Conservation (phyloP, 306 rosid genomes). For the Prunus mume region DNA sequence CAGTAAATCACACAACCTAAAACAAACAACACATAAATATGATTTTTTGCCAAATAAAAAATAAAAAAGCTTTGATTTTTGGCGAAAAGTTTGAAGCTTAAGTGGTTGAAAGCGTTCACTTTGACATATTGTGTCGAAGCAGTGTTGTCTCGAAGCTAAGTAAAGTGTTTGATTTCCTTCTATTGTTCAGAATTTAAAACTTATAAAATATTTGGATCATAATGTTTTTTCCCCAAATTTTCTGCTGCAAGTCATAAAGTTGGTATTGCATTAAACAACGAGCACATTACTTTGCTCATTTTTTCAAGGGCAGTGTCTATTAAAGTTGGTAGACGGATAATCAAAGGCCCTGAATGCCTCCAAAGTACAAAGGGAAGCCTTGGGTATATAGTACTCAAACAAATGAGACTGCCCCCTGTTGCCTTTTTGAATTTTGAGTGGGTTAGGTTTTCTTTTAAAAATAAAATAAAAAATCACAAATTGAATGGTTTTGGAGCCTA, state of each 20-base stretch:
- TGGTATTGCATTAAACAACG: not conserved
- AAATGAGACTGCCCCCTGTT: conserved; percentile 9
- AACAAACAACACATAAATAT: not conserved
- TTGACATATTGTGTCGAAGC: fast-evolving
- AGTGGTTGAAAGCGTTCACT: too few relatives aligned
- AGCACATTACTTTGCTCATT: not conserved
- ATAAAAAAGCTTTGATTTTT: too few relatives aligned
- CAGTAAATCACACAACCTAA: not conserved
- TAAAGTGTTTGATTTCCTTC: too few relatives aligned
- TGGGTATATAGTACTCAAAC: conserved; percentile 12
- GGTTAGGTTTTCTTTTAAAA: conserved; percentile 14
- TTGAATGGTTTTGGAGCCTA: not conserved
- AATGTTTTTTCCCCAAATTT: not conserved
- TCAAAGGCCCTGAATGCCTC: not conserved
- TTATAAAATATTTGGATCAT: too few relatives aligned
- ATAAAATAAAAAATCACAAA: not conserved
- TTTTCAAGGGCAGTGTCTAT: not conserved
- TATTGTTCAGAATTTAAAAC: too few relatives aligned
- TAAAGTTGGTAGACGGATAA: not conserved
- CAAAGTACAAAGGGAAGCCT: not conserved
- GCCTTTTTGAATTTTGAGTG: conserved; percentile 29
- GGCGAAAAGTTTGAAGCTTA: fast-evolving
- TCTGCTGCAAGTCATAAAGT: not conserved
- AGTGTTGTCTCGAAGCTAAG: too few relatives aligned
- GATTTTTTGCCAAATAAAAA: too few relatives aligned